Percentiles rank a stretch among this genome's conserved stretches.
Conservation (phyloP, 768 basidiomycete genomes). For the Boletellus sp. region DNA sequence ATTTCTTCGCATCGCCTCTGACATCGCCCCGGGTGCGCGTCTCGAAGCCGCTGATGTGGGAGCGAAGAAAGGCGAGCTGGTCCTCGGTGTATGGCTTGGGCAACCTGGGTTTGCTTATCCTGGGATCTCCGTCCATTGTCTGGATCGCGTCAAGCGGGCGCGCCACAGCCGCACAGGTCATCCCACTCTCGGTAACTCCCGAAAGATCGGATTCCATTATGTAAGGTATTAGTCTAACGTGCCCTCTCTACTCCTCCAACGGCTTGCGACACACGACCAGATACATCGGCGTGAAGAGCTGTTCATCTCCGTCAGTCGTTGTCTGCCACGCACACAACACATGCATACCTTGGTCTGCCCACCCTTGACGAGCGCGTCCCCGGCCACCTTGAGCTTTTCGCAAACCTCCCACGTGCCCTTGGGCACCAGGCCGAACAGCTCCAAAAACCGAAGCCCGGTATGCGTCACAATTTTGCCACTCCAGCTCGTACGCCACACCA, state of each 20-base stretch:
- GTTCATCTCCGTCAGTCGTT: neutral
- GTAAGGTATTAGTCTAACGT: neutral
- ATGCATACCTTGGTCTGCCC: constrained; percentile 76
- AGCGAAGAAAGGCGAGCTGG: constrained; percentile 55
- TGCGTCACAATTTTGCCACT: constrained; percentile 83
- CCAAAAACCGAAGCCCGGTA: constrained; percentile 70
- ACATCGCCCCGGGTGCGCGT: constrained; percentile 54
- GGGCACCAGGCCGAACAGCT: constrained; percentile 75
- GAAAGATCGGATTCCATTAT: constrained; percentile 28
- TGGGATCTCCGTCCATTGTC: constrained; percentile 51
- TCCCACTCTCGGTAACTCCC: constrained; percentile 17
- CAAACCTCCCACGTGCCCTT: constrained; percentile 92
- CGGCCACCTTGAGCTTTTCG: constrained; percentile 84
- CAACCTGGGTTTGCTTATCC: constrained; percentile 62
- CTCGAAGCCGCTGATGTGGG: constrained; percentile 54
- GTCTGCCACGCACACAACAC: neutral
- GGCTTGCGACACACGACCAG: constrained; percentile 63
- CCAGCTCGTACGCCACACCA: constrained; percentile 87
- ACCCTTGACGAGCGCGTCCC: constrained; percentile 71
- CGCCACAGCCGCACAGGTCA: constrained; percentile 21
- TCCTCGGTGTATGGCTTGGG: constrained; percentile 64
- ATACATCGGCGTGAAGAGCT: constrained; percentile 91
- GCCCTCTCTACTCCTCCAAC: constrained; percentile 1
- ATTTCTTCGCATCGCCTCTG: constrained; percentile 67
- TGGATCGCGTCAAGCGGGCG: constrained; percentile 4